Conservation (phyloP, 768 basidiomycete genomes). For the Cystofilobasidium capitatum region DNA sequence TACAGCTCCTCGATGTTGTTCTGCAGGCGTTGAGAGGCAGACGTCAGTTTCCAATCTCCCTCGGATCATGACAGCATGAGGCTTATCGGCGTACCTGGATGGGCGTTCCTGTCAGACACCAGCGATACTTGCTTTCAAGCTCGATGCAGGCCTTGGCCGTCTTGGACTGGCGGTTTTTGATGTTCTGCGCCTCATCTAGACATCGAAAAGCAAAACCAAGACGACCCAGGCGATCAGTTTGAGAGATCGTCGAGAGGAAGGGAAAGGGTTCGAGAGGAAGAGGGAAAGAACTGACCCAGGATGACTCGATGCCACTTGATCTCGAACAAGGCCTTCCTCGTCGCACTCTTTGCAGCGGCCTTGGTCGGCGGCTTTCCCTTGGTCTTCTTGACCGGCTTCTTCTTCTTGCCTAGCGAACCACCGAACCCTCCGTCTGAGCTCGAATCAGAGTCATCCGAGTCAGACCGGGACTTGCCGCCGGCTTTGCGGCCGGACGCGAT, state of each 20-base stretch:
- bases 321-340: constrained; percentile 49
- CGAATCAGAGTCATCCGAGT: constrained; percentile 39
- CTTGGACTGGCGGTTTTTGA: constrained; percentile 75
- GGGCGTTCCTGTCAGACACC: constrained; percentile 65
- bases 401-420: constrained; percentile 43
- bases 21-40: constrained; percentile 46
- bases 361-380: constrained; percentile 31
- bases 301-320: constrained; percentile 78
- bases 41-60: no score
- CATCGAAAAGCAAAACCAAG: not conserved
- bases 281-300: constrained; percentile 51
- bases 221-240: not conserved
- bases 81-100: constrained; percentile 36
- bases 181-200: constrained; percentile 79
- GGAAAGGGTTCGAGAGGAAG: no score
- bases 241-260: not conserved
- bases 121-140: constrained; percentile 66
- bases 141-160: constrained; percentile 66
- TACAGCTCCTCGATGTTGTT: constrained; percentile 85
- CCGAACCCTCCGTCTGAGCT: constrained; percentile 38
- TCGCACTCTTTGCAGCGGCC: constrained; percentile 16
- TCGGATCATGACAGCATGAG: not conserved
- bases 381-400: constrained; percentile 41
- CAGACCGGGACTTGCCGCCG: constrained; percentile 42
- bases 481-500: constrained; percentile 33